Evolutionary conservation across 1,284 basidiomycete species (phyloP), one percentile per base, ranked within the genome.

Genomic region (Spongispora temasekensis): DNA sequence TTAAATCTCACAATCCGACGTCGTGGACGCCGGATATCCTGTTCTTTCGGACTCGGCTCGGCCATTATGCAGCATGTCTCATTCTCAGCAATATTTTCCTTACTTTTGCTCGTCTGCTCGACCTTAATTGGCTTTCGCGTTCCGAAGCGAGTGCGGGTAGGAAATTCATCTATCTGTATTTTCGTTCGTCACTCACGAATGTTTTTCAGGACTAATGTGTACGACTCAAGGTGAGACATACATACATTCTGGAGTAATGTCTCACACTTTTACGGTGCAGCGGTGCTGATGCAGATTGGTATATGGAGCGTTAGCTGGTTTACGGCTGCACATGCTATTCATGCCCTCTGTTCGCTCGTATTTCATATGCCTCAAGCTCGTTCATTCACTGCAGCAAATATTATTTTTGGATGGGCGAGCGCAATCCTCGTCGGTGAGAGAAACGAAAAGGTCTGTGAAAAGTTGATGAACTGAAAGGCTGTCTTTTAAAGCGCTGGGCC

Each of bases 21-120:
- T 65, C 56, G 44, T 70, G 57, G 62, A 68, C 66, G 59, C 75
- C 76, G 53, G 84, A 85, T 70, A 82, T 81, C 44, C 73, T 85
- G 57, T 89, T 91, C 72, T 89, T 91, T 71, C 80, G 81, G 62
- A 89, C 88, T 7, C 88, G 88, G 63, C 79, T 90, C 13, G 89
- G 89, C 13, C 80, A 82, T 56, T 90, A 90, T 70, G 81, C 83
- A 17, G 79, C 78, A 50, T 89, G 84, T 66, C 77, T 91, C 56
- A 77, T 91, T 58, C 63, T 86, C 27, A 79, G 82, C 60, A 87
- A 88, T 68, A 71, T 84, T 59, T 73, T 87, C 66, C 83, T 76
- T 60, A 79, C 81, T 54, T 60, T 79, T 21, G 78, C 85, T 57
- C 86, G 84, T 44, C 70, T 87, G 17, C 77, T 90, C 57, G 80